Conservation (phyloP, 352 stramenopile genomes). For the Phytophthora megakarya region DNA sequence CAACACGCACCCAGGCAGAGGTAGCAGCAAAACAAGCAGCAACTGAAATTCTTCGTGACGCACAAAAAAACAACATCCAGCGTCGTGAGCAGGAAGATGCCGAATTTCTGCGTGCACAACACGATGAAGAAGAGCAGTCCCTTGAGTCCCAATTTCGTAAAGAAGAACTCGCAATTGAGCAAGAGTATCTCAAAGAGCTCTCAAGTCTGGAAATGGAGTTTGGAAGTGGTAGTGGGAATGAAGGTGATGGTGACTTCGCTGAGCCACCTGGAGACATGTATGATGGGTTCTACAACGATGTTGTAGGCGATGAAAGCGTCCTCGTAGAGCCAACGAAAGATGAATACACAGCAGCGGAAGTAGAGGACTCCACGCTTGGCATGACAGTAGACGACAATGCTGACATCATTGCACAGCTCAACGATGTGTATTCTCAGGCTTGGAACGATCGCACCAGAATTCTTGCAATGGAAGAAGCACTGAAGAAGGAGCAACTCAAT, state of each 20-base stretch:
- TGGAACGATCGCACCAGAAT: conserved; percentile 36
- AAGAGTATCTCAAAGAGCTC: conserved; percentile 58
- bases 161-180: conserved; percentile 54
- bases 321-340: neutral
- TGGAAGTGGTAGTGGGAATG: conserved; percentile 9
- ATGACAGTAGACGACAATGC: conserved; percentile 24
- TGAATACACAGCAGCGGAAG: neutral
- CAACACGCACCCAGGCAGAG: conserved; percentile 48
- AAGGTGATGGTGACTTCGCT: conserved; percentile 34
- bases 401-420: conserved; percentile 45
- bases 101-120: conserved; percentile 27
- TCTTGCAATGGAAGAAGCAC: conserved; percentile 34
- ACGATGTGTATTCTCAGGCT: conserved; percentile 35
- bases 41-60: conserved; percentile 33
- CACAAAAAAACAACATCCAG: conserved; percentile 31
- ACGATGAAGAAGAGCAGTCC: conserved; percentile 34
- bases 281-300: conserved; percentile 3
- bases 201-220: conserved; percentile 62
- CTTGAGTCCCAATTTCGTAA: conserved; percentile 51
- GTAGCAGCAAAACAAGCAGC: conserved; percentile 42
- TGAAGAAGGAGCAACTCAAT: conserved; percentile 41
- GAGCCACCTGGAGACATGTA: conserved; percentile 24
- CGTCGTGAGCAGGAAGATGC: conserved; percentile 35
- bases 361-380: neutral
- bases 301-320: conserved; percentile 13